Percentiles rank a stretch among this genome's conserved stretches.
Evolutionary conservation across 2,329 filamentous ascomycete genomes (phyloP).

Genomic region (Cordyceps sp.): DNA sequence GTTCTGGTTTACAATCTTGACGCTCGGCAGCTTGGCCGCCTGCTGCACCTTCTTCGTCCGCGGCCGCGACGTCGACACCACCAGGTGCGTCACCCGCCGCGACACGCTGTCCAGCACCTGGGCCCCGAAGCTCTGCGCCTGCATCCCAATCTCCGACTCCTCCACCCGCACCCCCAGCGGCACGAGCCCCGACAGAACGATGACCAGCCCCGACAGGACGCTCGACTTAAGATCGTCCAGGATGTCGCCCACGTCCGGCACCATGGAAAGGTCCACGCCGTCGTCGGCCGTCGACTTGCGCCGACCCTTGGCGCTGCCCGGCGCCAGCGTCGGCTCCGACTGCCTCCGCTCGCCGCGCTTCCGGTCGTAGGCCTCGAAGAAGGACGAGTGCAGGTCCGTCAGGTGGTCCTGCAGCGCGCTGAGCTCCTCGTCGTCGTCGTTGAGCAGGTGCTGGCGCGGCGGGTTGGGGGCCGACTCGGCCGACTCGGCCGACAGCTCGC

Average conservation of each 20-base stretch:
- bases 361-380: constrained; percentile 70
- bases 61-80: constrained; percentile 52
- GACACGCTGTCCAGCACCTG: constrained; percentile 39
- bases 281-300: constrained; percentile 19
- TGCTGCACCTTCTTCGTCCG: constrained; percentile 84
- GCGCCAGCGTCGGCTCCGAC: constrained; percentile 16
- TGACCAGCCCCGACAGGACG: constrained; percentile 56
- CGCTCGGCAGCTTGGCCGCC: constrained; percentile 59
- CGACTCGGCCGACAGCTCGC: constrained; percentile 18
- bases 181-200: constrained; percentile 84
- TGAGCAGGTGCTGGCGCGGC: constrained; percentile 57
- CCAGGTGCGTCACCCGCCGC: constrained; percentile 54
- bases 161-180: constrained; percentile 66
- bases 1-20: constrained; percentile 82
- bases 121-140: constrained; percentile 76
- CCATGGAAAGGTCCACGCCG: constrained; percentile 27
- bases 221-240: constrained; percentile 65
- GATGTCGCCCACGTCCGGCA: constrained; percentile 77
- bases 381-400: constrained; percentile 56
- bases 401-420: constrained; percentile 61
- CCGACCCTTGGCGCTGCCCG: constrained; percentile 14
- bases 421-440: constrained; percentile 78
- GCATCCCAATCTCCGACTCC: constrained; percentile 71
- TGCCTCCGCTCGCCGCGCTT: constrained; percentile 20
- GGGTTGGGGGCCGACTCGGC: constrained; percentile 16